Percentiles rank a stretch among this genome's conserved stretches.
Evolutionary conservation across 192 early-diverging fungal species (phyloP).

Genomic region (Glomus cerebriforme): DNA sequence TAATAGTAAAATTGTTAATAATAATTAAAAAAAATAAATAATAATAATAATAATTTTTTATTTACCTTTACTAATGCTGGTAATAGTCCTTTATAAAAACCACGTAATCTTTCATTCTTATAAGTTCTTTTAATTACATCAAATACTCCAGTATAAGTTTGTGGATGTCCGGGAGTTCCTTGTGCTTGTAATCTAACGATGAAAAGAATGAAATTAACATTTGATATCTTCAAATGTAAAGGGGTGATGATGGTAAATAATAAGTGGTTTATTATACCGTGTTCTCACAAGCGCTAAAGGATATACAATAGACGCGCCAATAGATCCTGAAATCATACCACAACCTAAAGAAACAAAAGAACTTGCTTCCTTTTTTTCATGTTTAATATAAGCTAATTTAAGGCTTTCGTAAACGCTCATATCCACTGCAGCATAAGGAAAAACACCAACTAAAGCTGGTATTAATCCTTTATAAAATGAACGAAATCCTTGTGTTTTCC

Average conservation of each 20-base stretch:
- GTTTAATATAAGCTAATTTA: constrained; percentile 59
- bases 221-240: background rate
- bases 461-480: constrained; percentile 67
- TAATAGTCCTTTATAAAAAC: constrained; percentile 77
- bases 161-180: constrained; percentile 73
- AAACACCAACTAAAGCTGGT: constrained; percentile 68
- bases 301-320: constrained; percentile 71
- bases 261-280: constrained; percentile 46
- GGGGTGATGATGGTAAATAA: background rate
- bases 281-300: constrained; percentile 74
- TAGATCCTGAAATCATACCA: constrained; percentile 67
- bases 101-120: constrained; percentile 58
- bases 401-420: constrained; percentile 74
- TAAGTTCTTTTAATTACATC: constrained; percentile 68
- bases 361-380: constrained; percentile 46
- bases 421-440: constrained; percentile 78
- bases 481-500: constrained; percentile 57
- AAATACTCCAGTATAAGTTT: constrained; percentile 60
- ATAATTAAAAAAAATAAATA: background rate
- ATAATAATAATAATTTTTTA: background rate
- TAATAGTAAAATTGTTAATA: background rate
- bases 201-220: background rate
- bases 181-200: constrained; percentile 72
- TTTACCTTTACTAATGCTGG: constrained; percentile 73
- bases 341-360: constrained; percentile 59